phyloP scores from a whole-genome alignment of 2,329 filamentous ascomycete genomes.

The Ophiostoma ips region DNA sequence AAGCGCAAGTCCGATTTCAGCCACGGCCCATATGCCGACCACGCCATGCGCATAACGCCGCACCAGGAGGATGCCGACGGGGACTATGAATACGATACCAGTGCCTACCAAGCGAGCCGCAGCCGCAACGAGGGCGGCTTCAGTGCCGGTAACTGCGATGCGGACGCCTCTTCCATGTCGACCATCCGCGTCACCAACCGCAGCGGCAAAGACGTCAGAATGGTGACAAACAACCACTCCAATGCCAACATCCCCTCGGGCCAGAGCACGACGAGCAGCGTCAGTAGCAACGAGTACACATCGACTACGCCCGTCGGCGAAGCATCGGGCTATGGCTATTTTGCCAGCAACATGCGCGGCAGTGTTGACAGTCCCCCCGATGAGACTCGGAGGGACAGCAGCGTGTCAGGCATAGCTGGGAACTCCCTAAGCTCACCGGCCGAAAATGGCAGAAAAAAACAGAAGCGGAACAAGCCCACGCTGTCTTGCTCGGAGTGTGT shows the following conservation, averaged over 20 bases:
- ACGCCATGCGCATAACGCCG: conserved; percentile 3
- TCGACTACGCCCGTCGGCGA: conserved; percentile 9
- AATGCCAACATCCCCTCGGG: conserved; percentile 2
- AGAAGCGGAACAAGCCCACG: conserved; percentile 75
- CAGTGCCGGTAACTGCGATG: background rate
- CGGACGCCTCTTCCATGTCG: background rate
- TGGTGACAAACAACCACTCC: conserved; percentile 10
- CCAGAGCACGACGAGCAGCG: conserved; percentile 10
- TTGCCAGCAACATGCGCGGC: background rate
- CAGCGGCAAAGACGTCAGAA: conserved; percentile 9
- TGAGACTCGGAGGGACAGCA: background rate
- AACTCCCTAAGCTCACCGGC: background rate
- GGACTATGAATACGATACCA: conserved; percentile 11
- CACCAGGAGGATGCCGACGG: conserved; percentile 5
- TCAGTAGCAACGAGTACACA: conserved; percentile 10
- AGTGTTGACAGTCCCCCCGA: conserved; percentile 2
- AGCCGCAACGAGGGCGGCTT: conserved; percentile 5
- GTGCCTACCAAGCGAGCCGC: background rate
- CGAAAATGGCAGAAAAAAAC: conserved; percentile 42
- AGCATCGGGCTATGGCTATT: background rate
- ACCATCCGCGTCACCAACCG: conserved; percentile 3
- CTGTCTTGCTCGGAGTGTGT: conserved; percentile 69
- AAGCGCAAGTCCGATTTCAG: conserved; percentile 3
- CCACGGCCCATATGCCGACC: background rate
- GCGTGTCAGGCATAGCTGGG: background rate